Base-by-base conservation (phyloP, 768 basidiomycete species). In the Lenzites betulinus region DNA sequence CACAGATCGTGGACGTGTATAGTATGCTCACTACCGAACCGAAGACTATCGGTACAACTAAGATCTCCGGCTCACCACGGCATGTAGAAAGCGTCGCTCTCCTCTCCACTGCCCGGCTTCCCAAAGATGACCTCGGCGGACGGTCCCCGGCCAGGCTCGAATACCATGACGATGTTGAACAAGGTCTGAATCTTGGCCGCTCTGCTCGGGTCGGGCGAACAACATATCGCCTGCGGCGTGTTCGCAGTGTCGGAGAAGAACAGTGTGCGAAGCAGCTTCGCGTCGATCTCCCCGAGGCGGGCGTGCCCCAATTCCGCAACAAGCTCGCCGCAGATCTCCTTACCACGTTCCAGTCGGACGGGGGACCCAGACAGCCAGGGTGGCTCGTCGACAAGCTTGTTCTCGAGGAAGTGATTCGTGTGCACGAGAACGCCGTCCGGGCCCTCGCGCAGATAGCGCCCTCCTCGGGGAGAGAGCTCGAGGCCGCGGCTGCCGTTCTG, bases 401-500 rank as follows among this genome's bases (percentile, higher is more conserved):
- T 74, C 63, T 65, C 58, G 4, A 76, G 65, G 57, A 76, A 74
- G 63, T 76, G 75, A 64, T 76, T 76, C 26, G 74, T 73, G 66
- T 76, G 75, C n/a, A 66, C 63, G 58, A 76, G 50, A 15, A 73
- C 41, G 13, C 74, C 71, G 53, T 68, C 39, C 20, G 58, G 48
- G 62, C 74, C 69, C 43, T 66, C 69, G 6, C 50, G 42, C 20
- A 76, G 62, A 55, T 73, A 67, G 42, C 60, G 54, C 18, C 60
- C 65, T 23, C 71, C 70, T 9, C 59, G 61, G 22, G 74, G 74
- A 8, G 73, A 71, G 42, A 76, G 67, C 64, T 76, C 75, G 47
- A 74, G 67, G 1, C 70, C 68, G 15, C 67, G 66, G 12, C 67
- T 60, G n/a, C 70, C 71, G 49, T 58, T 28, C 9, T 54, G 56